Conservation (phyloP, 352 stramenopile genomes). For the Lagenidium sp. region DNA sequence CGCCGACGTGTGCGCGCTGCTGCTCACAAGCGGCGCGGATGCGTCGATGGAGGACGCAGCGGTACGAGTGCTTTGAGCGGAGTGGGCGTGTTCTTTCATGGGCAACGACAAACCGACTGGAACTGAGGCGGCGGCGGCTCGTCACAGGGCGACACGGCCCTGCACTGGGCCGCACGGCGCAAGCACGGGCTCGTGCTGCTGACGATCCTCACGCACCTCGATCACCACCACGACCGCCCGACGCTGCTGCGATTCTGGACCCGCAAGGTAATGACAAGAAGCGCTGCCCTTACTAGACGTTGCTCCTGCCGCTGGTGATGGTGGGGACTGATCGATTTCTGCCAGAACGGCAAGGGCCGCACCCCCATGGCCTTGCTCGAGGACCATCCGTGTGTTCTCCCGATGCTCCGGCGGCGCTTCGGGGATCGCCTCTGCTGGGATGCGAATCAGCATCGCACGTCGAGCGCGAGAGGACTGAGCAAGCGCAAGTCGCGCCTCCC, state of each 20-base stretch:
- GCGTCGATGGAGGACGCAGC: too few relatives aligned
- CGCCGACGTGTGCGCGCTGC: slow-evolving; percentile 24
- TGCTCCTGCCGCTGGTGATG: not conserved
- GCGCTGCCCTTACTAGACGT: not conserved
- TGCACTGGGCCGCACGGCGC: slow-evolving; percentile 59
- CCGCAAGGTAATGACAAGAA: slow-evolving; percentile 23
- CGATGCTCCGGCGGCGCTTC: slow-evolving; percentile 39
- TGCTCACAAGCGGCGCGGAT: slow-evolving; percentile 38
- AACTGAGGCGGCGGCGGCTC: too few relatives aligned
- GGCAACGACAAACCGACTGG: too few relatives aligned
- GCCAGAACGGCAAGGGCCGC: slow-evolving; percentile 48
- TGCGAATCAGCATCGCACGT: too few relatives aligned
- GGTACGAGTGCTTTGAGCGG: too few relatives aligned
- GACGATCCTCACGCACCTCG: slow-evolving; percentile 33
- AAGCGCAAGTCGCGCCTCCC: slow-evolving; percentile 5
- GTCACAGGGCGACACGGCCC: slow-evolving; percentile 57
- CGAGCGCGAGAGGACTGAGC: not conserved
- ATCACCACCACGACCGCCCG: slow-evolving; percentile 8
- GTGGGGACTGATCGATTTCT: not conserved
- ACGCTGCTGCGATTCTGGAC: slow-evolving; percentile 29
- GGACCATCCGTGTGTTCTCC: slow-evolving; percentile 22
- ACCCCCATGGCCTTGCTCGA: slow-evolving; percentile 38
- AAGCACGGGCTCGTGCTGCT: slow-evolving; percentile 41
- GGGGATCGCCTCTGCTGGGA: slow-evolving; percentile 8
- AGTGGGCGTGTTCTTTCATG: too few relatives aligned